phyloP scores from a whole-genome alignment of 2,329 filamentous ascomycete genomes.

The Xylariaceae sp. region DNA sequence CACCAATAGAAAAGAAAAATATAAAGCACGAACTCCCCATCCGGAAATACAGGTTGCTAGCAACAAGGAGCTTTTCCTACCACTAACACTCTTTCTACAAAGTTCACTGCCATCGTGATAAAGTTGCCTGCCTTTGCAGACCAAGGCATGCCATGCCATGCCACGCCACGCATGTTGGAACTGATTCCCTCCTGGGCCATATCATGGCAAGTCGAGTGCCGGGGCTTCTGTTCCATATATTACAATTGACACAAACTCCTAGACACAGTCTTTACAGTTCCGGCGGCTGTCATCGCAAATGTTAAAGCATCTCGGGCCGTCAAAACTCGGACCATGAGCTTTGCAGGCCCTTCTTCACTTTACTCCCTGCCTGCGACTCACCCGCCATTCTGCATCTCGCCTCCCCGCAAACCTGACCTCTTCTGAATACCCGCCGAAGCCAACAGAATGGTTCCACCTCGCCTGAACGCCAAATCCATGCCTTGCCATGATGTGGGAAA shows the following conservation, averaged over 20 bases:
- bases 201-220: background rate
- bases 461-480: constrained; percentile 29
- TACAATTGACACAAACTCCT: constrained; percentile 18
- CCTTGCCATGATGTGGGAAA: constrained; percentile 24
- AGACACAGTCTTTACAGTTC: constrained; percentile 12
- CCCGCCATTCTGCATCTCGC: constrained; percentile 11
- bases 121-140: too few relatives aligned
- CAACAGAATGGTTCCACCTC: constrained; percentile 22
- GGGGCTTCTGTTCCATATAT: constrained; percentile 10
- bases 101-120: too few relatives aligned
- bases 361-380: constrained; percentile 1
- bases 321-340: constrained; percentile 7
- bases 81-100: too few relatives aligned
- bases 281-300: constrained; percentile 11
- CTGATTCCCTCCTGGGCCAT: too few relatives aligned
- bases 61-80: too few relatives aligned
- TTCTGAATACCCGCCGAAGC: constrained; percentile 20
- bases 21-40: too few relatives aligned
- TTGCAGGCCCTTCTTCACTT: background rate
- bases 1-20: too few relatives aligned
- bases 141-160: too few relatives aligned
- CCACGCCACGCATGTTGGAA: too few relatives aligned
- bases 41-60: too few relatives aligned
- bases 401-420: constrained; percentile 18
- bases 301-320: background rate